Evolutionary conservation across 352 stramenopile species (phyloP).

Genomic region (Phytopythium ostracodes): DNA sequence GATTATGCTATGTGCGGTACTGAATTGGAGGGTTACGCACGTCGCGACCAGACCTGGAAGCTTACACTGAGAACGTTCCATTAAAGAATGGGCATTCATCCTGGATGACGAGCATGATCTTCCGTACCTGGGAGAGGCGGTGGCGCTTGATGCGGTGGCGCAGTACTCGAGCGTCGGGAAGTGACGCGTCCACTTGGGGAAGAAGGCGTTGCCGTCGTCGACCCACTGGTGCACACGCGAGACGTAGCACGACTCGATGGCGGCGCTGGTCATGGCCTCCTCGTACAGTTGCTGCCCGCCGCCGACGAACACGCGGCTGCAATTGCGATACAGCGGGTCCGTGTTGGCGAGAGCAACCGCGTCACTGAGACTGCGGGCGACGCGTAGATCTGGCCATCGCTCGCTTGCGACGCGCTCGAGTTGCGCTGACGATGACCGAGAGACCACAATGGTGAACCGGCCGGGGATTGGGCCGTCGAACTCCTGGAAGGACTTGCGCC

Average conservation of each 20-base stretch:
- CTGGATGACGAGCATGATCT: background rate
- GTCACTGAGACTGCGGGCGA: conserved; percentile 36
- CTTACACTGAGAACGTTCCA: conserved; percentile 18
- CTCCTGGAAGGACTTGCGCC: conserved; percentile 53
- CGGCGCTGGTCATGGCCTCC: conserved; percentile 39
- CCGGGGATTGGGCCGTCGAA: conserved; percentile 38
- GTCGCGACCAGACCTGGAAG: conserved; percentile 27
- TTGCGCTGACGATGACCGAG: conserved; percentile 7
- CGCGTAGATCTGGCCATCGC: conserved; percentile 19
- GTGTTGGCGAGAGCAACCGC: conserved; percentile 31
- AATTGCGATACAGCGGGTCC: conserved; percentile 30
- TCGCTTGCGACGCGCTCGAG: background rate
- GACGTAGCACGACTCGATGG: conserved; percentile 57
- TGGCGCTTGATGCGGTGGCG: conserved; percentile 17
- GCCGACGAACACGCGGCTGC: conserved; percentile 51
- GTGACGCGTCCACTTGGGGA: conserved; percentile 43
- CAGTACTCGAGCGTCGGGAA: conserved; percentile 39
- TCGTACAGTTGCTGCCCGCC: conserved; percentile 56
- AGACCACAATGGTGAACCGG: conserved; percentile 62
- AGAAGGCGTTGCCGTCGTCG: conserved; percentile 44
- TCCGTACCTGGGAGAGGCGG: background rate
- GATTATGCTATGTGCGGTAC: background rate
- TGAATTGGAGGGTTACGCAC: background rate
- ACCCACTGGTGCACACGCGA: conserved; percentile 51
- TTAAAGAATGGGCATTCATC: background rate